Evolutionary conservation across 2,329 filamentous ascomycete genomes (phyloP).

Genomic region (Dryadomyces quercus-mongolicae): DNA sequence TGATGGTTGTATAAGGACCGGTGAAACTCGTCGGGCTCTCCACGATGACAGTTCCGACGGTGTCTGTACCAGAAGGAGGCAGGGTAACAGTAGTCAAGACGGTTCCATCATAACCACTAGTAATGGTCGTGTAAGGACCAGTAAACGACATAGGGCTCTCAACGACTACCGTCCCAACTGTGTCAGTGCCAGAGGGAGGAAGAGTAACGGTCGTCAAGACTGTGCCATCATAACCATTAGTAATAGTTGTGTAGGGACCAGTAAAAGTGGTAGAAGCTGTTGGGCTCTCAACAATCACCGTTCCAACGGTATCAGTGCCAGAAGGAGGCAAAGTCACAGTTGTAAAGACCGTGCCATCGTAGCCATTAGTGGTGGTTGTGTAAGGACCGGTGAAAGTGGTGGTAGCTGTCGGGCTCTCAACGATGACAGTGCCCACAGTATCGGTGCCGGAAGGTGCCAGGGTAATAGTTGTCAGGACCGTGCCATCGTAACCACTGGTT

Average conservation of each 20-base stretch:
- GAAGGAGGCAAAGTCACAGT: neutral
- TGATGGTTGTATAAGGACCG: conserved; percentile 4
- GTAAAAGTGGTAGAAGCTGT: neutral
- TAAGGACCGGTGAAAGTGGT: conserved; percentile 1
- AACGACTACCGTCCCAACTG: neutral
- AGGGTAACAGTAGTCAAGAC: neutral
- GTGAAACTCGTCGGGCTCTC: conserved; percentile 2
- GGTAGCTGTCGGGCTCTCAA: neutral
- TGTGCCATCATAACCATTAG: neutral
- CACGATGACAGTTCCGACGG: conserved; percentile 3
- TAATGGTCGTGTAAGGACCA: conserved; percentile 1
- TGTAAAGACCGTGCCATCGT: neutral
- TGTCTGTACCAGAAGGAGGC: neutral
- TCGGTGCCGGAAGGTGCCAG: neutral
- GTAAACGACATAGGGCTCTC: neutral
- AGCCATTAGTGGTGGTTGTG: neutral
- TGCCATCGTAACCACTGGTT: neutral
- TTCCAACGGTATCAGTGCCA: conserved; percentile 1
- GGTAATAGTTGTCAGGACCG: neutral
- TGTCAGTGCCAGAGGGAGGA: neutral
- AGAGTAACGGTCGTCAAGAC: neutral
- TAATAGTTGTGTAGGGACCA: conserved; percentile 2
- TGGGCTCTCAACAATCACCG: neutral
- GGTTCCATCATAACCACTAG: neutral
- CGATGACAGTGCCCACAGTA: conserved; percentile 4